Evolutionary conservation across 73 alveolate genomes (phyloP).

Genomic region (Paramecium tetraurelia): DNA sequence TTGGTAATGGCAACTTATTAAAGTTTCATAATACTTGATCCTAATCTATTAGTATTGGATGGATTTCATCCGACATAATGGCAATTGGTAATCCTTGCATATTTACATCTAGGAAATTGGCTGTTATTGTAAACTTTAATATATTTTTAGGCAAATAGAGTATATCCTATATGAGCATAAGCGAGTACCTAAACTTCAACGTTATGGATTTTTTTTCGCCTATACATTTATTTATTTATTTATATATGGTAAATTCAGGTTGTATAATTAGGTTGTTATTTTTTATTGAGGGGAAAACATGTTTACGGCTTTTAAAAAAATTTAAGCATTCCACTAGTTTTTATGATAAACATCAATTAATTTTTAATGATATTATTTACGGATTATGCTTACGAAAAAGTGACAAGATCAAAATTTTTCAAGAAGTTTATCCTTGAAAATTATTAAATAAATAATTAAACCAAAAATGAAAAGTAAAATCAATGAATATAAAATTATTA

Average conservation of each 20-base stretch:
- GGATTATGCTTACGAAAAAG: background rate
- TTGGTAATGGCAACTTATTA: background rate
- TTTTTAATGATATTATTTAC: background rate
- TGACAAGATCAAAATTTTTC: background rate
- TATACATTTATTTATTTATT: background rate
- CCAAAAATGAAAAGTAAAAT: background rate
- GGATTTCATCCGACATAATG: background rate
- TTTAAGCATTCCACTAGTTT: background rate
- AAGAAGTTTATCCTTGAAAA: background rate
- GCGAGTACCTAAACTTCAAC: background rate
- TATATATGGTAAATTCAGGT: background rate
- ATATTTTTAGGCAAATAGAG: background rate
- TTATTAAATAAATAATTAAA: too few species aligned
- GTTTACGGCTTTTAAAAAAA: background rate
- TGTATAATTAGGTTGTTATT: background rate
- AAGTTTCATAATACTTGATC: background rate
- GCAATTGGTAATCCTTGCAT: background rate
- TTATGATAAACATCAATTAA: background rate
- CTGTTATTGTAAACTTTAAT: background rate
- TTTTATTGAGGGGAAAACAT: background rate
- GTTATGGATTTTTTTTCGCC: background rate
- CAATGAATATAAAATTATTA: background rate
- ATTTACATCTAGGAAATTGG: background rate
- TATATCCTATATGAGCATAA: background rate
- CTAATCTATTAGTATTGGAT: background rate